phyloP scores from a whole-genome alignment of 2,329 filamentous ascomycete genomes.

The Chrysoporthe puriensis region DNA sequence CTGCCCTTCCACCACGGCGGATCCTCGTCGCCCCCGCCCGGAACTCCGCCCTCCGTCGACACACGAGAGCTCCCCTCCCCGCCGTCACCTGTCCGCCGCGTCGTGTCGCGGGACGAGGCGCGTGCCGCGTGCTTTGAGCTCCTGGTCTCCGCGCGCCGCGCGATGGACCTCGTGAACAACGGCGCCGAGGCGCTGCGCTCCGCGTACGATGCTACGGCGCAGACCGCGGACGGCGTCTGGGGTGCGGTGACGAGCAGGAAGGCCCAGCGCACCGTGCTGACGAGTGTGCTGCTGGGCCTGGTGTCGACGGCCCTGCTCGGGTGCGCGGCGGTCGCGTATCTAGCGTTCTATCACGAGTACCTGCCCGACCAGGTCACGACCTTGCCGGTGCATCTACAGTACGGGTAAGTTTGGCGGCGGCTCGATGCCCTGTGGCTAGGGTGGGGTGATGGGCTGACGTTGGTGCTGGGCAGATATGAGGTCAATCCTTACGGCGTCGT shows the following conservation, averaged over 20 bases:
- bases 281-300: conserved; percentile 48
- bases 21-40: background rate
- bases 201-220: conserved; percentile 27
- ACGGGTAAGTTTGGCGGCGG: conserved; percentile 49
- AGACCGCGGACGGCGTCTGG: conserved; percentile 38
- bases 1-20: background rate
- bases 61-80: background rate
- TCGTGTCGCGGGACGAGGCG: background rate
- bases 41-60: background rate
- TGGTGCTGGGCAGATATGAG: conserved; percentile 43
- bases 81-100: background rate
- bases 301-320: conserved; percentile 50
- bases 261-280: conserved; percentile 54
- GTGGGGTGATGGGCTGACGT: conserved; percentile 3
- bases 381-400: conserved; percentile 60
- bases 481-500: conserved; percentile 57
- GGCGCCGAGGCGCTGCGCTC: conserved; percentile 1
- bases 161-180: conserved; percentile 22
- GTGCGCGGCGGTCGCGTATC: conserved; percentile 53
- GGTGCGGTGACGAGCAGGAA: conserved; percentile 52
- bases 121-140: background rate
- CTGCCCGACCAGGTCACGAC: conserved; percentile 58
- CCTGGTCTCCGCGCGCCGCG: conserved; percentile 14
- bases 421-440: background rate
- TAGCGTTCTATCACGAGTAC: conserved; percentile 59